Base-by-base conservation (phyloP, 129 eudicot species). In the Flaveria linearis region DNA sequence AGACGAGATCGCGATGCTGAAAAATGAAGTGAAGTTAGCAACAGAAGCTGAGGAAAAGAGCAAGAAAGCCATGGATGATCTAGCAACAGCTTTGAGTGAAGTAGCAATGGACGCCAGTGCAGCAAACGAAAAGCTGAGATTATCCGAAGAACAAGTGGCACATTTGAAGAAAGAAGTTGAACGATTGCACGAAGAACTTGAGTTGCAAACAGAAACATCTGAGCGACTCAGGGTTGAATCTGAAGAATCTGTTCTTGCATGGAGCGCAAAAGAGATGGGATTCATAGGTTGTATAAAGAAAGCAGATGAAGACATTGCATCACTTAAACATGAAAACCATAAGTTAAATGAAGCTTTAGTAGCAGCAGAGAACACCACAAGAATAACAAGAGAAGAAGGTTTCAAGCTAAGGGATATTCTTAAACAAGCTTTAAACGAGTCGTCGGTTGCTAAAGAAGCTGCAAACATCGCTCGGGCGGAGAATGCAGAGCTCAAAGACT, bases 371-470 rank as follows among this genome's bases (percentile, higher is more conserved):
- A 80, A 36, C 46, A 72, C 68, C 43, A 78, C 83, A 36, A 75
- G 86, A 50, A 76, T 81, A 1, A 72, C 91, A 2, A 86, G 84
- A 81, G 97, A 89, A 30, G 98, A 94, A 73, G 86, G 67, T 18
- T 71, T 58, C 60, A 94, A 94, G 65, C 53, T 91, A 22, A 84
- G 96, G 68, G 98, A 87, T 28, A 80, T 88, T 12, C 85, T 94
- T 6, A 94, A 91, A 76, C 93, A 88, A 73, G 96, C 97, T 22
- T 57, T 94, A 28, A 89, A 87, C 52, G 97, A 94, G 68, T 80
- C 96, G 2, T 87, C 85, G 20, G 93, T 83, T 17, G 91, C 98
- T 13, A 93, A 93, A 82, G 96, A 89, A 66, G 97, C 97, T 46
- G 83, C 98, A 1, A 86, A 76, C 30, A 80, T 90, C 45, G 97